Evolutionary conservation across 2,329 filamentous ascomycete genomes (phyloP), one percentile per base, ranked within the genome.

Genomic region (Trichoderma hamatum): DNA sequence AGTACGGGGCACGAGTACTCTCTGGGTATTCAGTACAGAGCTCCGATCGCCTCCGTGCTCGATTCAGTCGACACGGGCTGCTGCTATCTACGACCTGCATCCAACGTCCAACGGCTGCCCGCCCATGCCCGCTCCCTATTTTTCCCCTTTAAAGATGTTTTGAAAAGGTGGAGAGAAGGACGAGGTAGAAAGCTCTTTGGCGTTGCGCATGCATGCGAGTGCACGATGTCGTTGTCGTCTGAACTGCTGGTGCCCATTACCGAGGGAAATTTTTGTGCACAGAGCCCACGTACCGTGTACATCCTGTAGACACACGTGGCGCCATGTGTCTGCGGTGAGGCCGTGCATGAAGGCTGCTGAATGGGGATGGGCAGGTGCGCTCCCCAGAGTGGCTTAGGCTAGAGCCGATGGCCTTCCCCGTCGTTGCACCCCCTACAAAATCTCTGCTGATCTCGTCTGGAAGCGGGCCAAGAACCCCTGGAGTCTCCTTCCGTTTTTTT

Each of bases 391-490:
- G 59, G 66, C 51, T 56, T 68, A 68, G 66, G 56, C 59, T 52
- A 28, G 16, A 63, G 51, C 58, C 49, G 67, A 60, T 66, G 68
- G 2, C 55, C 34, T 70, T 62, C 62, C 68, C 68, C 62, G 62
- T 70, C 58, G 36, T 56, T 58, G 62, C 43, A 59, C 24, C 62
- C 62, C 52, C 63, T 66, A 46, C 61, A 39, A 28, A 69, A 69
- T 69, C 62, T 67, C 54, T 69, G 67, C 68, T 66, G 63, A 69
- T 69, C 68, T 66, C 62, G 63, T 66, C 62, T 46, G 28, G 62
- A 61, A 56, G 68, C 62, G 68, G 68, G 61, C 59, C 58, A 43
- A 19, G 54, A 39, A 36, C 67, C 61, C 67, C 67, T 69, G 67
- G 54, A 13, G 55, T 54, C 52, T 58, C 59, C 52, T 60, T 68